Conservation (phyloP, 148 eudicot genomes). For the Silene uniflora region DNA sequence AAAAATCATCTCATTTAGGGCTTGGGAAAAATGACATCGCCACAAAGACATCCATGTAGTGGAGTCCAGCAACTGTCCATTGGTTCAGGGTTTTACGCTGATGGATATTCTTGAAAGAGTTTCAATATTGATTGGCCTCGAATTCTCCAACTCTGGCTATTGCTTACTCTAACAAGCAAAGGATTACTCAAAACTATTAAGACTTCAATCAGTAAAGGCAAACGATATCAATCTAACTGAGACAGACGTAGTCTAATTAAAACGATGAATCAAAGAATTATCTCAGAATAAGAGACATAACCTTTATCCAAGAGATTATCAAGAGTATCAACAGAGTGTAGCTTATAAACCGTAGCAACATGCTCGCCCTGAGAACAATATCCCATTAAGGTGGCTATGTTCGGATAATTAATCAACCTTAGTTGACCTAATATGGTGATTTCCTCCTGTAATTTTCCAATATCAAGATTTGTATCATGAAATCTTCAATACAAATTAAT, state of each 20-base stretch:
- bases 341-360: slow-evolving; percentile 3
- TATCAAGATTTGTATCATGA: no score
- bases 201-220: not conserved
- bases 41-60: no score
- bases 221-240: no score
- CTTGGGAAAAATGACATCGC: no score
- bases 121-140: not conserved
- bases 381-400: slow-evolving; percentile 1
- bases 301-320: not conserved
- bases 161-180: not conserved
- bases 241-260: no score
- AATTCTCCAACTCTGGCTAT: no score
- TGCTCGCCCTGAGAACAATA: not conserved
- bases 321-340: not conserved
- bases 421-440: not conserved
- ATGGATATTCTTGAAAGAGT: no score
- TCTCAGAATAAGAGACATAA: not conserved
- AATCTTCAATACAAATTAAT: no score
- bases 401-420: slow-evolving; percentile 2
- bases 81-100: no score
- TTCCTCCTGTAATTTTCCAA: not conserved
- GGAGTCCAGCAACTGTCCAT: no score
- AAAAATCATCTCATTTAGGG: no score
- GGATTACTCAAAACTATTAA: not conserved
- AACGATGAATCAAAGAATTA: not conserved